Percentiles rank a stretch among this genome's conserved stretches.
These are phyloP conservation scores for Pyricularia sp. DNA, from an alignment of 2,329 filamentous ascomycete species.

Conservation along the genomic window DNA sequence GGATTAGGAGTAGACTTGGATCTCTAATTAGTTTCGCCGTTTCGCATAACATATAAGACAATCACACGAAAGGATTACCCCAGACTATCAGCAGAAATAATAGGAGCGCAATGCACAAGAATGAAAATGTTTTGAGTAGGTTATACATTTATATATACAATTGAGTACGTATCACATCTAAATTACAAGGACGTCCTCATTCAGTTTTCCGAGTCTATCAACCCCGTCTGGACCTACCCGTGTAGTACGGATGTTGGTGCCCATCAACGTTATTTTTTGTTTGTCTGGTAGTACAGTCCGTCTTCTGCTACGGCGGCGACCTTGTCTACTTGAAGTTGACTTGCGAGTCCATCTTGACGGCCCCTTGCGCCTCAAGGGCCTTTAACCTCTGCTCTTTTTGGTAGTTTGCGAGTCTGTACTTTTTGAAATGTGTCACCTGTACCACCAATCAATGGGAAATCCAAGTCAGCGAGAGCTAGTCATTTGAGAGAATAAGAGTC, in stretches of 20 bases:
- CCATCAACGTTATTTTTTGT: background rate
- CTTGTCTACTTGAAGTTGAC: constrained; percentile 1
- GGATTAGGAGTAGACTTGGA: too few relatives aligned
- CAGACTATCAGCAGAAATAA: background rate
- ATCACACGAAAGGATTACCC: too few relatives aligned
- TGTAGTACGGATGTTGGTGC: background rate
- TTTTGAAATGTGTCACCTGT: constrained; percentile 95
- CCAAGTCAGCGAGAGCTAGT: background rate
- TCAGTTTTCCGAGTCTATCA: background rate
- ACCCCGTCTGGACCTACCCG: background rate
- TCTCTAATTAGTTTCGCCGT: too few relatives aligned
- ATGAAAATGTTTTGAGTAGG: background rate
- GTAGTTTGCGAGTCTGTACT: constrained; percentile 85
- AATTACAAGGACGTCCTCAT: background rate
- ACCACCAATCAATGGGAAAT: too few relatives aligned
- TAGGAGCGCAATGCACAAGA: background rate
- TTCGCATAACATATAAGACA: too few relatives aligned
- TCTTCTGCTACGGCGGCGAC: background rate
- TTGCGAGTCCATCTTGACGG: constrained; percentile 40
- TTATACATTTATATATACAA: background rate
- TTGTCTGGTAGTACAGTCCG: background rate
- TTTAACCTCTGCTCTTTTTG: constrained; percentile 75
- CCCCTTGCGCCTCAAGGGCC: constrained; percentile 65
- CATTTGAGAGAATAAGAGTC: background rate
- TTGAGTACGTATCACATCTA: background rate